Base-by-base conservation (phyloP, 768 basidiomycete genomes). In the Phylloporus rhodoxanthus region DNA sequence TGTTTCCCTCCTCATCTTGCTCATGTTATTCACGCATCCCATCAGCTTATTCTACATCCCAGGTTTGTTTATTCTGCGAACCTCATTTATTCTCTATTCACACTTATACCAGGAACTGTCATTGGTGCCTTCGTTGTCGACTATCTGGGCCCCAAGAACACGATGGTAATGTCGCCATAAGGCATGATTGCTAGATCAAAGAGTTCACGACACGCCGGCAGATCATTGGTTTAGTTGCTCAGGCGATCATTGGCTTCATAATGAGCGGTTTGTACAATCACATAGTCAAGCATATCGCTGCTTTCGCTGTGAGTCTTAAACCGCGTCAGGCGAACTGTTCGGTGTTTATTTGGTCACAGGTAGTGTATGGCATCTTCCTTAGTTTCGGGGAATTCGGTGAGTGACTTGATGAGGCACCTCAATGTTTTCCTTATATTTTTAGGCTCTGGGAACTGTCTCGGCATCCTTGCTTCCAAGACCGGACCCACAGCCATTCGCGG, bases 331-430 rank as follows among this genome's bases (percentile, higher is more conserved):
- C 17, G 9, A n/a, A 8, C n/a, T 8, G 6, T 17, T 40, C 36
- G 17, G 25, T 37, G 7, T 33, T 30, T 10, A 23, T 40, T 37
- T 26, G 11, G 58, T 32, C 40, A 38, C 48, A 82, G 80, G 81
- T 94, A 29, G 71, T 96, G 8, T 95, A 96, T 58, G 94, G 93
- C 13, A 80, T 96, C 43, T 96, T 96, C 78, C 63, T 94, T 59
- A 83, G 80, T 60, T 85, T 92, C 48, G 94, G 93, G 41, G 93
- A 95, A 70, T 71, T 91, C 23, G 90, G 88, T 75, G 48, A 28
- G 72, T 59, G 23, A 41, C 19, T 17, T 15, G 6, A n/a, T 9
- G 21, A 29, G 20, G 32, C 14, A 43, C 20, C 21, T 10, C 3
- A 14, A 47, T 25, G 2, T 29, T 10, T 52, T 30, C 38, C 25